Percentiles rank a stretch among this genome's conserved stretches.
Conservation (phyloP, 345 rosid species). For the Arabidopsis thaliana region TAIR10.1 NC_003074.8:6410501-6411000, state of each 20-base stretch:
- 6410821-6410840: slow-evolving; percentile 34
- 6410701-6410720: slow-evolving; percentile 63
- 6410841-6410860: slow-evolving; percentile 22
- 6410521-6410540: slow-evolving; percentile 77
- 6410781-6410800: slow-evolving; percentile 26
- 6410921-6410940: slow-evolving; percentile 30
- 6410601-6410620: slow-evolving; percentile 53
- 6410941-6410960: slow-evolving; percentile 17
- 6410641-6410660: slow-evolving; percentile 73
- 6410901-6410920: slow-evolving; percentile 33
- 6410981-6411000: slow-evolving; percentile 1
- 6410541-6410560: slow-evolving; percentile 79
- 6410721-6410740: neutral
- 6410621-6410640: slow-evolving; percentile 70
- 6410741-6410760: slow-evolving; percentile 4
- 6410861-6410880: slow-evolving; percentile 29
- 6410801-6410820: slow-evolving; percentile 12
- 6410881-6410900: slow-evolving; percentile 29
- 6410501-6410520: slow-evolving; percentile 78
- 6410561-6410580: slow-evolving; percentile 78
- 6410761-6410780: slow-evolving; percentile 29
- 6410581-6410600: slow-evolving; percentile 64
- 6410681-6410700: slow-evolving; percentile 54
- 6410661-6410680: slow-evolving; percentile 59
- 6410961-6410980: neutral